Base-by-base conservation (phyloP, 257 asterid genomes). In the Forsythia suspensa region DNA sequence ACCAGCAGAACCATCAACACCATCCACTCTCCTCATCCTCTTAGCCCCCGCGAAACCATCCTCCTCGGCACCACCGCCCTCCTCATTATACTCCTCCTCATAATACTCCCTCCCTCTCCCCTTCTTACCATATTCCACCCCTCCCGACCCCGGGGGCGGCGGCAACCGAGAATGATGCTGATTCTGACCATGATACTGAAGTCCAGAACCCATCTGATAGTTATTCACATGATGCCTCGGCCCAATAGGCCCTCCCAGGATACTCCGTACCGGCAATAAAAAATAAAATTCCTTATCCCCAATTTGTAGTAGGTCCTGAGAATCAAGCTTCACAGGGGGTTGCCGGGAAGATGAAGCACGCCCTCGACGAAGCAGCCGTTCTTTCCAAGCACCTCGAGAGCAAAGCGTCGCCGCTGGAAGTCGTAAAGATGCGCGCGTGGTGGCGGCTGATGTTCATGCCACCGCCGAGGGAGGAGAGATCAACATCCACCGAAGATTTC, bases 361-460 rank as follows among this genome's bases (percentile, higher is more conserved):
- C 98, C 95, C 77, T 95, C 99, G 75, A 95, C 98, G 79, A 90
- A 88, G 81, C 99, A 95, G 36, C 99, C 99, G 55, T 95, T 95
- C 77, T 93, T 95, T 0, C 99, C 99, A 42, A 95, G 89, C 6
- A 95, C 99, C 82, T 93, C 99, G 39, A 95, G 94, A 41, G 99
- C 99, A 73, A 95, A 95, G 46, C 99, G 97, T 34, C 99, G 98
- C 1, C 99, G 97, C 24, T 95, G 97, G 86, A 95, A 95, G 84
- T 95, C 99, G 87, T 95, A 93, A 87, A 95, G 79, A 95, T 93
- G 77, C 99, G 98, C 39, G 99, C 99, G 84, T 95, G 99, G 90
- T 93, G 96, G 81, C 98, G 98, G 80, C 97, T 92, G 87, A 95
- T 93, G 93, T 93, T 95, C 98, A 95, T 95, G n/a, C 98, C 98